Evolutionary conservation across 2,329 filamentous ascomycete genomes (phyloP).

Genomic region (Shiraia bambusicola): DNA sequence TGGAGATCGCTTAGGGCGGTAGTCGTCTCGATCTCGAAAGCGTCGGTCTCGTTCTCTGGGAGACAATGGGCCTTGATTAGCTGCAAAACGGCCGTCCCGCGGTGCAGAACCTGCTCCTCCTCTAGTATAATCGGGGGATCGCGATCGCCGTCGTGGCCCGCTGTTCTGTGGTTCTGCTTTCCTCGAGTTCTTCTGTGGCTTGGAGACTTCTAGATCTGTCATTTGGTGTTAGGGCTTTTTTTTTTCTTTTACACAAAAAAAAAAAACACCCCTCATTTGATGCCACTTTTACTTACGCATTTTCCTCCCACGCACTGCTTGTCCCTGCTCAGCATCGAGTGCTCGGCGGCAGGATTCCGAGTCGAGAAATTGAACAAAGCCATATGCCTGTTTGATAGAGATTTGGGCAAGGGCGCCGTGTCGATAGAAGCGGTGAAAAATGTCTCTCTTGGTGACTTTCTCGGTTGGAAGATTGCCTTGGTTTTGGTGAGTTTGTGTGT

Average conservation of each 20-base stretch:
- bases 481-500: slow-evolving; percentile 12
- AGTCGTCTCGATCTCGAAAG: slow-evolving; percentile 60
- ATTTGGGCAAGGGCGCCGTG: slow-evolving; percentile 91
- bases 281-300: slow-evolving; percentile 86
- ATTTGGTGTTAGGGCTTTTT: not conserved
- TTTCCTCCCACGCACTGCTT: slow-evolving; percentile 81
- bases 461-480: slow-evolving; percentile 88
- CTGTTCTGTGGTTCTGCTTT: slow-evolving; percentile 49
- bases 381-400: slow-evolving; percentile 93
- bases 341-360: slow-evolving; percentile 72
- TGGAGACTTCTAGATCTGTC: slow-evolving; percentile 84
- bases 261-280: too few relatives aligned
- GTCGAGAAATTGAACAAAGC: slow-evolving; percentile 91
- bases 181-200: slow-evolving; percentile 77
- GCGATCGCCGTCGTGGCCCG: slow-evolving; percentile 55
- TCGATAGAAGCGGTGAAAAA: slow-evolving; percentile 85
- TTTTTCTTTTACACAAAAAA: too few relatives aligned
- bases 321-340: slow-evolving; percentile 75
- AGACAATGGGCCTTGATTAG: slow-evolving; percentile 38
- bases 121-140: slow-evolving; percentile 63
- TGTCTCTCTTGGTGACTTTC: slow-evolving; percentile 87
- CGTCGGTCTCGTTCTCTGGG: slow-evolving; percentile 55
- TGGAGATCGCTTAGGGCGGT: slow-evolving; percentile 51
- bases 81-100: slow-evolving; percentile 48
- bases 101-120: slow-evolving; percentile 48